Evolutionary conservation across 2,329 filamentous ascomycete species (phyloP).

Genomic region (Exophiala lecanii-corni): DNA sequence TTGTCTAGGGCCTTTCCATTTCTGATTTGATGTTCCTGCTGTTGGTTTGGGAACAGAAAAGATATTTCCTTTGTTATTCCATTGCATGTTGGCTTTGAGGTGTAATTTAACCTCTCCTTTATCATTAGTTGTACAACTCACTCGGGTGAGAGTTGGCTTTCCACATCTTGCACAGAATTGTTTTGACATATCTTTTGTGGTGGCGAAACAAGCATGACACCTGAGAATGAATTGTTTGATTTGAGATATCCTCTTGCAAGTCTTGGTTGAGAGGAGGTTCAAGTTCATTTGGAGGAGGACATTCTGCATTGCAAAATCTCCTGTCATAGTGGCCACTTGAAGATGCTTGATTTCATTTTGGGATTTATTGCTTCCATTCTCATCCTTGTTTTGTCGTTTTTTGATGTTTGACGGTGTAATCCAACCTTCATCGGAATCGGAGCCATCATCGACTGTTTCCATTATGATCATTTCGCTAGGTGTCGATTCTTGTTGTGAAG

Average conservation of each 20-base stretch:
- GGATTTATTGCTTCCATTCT: slow-evolving; percentile 44
- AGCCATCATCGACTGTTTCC: slow-evolving; percentile 22
- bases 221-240: slow-evolving; percentile 86
- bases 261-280: slow-evolving; percentile 70
- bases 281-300: slow-evolving; percentile 92
- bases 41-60: slow-evolving; percentile 91
- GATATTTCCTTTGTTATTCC: slow-evolving; percentile 87
- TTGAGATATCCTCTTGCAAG: slow-evolving; percentile 72
- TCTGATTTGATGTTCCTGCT: slow-evolving; percentile 74
- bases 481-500: slow-evolving; percentile 11
- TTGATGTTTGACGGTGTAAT: slow-evolving; percentile 92
- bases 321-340: slow-evolving; percentile 86
- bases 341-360: slow-evolving; percentile 59
- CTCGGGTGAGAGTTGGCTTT: slow-evolving; percentile 76
- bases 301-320: slow-evolving; percentile 97
- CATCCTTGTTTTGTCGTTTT: slow-evolving; percentile 70
- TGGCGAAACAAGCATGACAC: slow-evolving; percentile 88
- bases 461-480: slow-evolving; percentile 31
- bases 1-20: slow-evolving; percentile 49
- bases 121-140: slow-evolving; percentile 77
- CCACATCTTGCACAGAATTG: slow-evolving; percentile 94
- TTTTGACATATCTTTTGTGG: slow-evolving; percentile 75
- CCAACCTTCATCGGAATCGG: slow-evolving; percentile 65
- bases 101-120: slow-evolving; percentile 79
- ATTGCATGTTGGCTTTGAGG: slow-evolving; percentile 91